Conservation (phyloP, 1,284 basidiomycete genomes). For the Fomitopsis schrenkii region DNA sequence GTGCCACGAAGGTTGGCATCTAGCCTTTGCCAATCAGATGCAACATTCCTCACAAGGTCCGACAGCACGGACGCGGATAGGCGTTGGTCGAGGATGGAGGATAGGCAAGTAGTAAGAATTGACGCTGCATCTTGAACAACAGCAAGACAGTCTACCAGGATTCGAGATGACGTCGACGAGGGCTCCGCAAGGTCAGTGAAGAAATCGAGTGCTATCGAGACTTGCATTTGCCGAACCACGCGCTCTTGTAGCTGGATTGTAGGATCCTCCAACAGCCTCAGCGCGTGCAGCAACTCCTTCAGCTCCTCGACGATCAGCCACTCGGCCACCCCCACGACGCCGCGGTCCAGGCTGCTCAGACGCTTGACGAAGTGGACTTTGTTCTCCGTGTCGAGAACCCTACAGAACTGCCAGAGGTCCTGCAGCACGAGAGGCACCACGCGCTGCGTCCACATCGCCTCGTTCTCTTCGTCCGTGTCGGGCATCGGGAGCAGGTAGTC, state of each 20-base stretch:
- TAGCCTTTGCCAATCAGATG: slow-evolving; percentile 25
- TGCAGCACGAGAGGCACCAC: slow-evolving; percentile 53
- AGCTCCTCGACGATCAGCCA: slow-evolving; percentile 66
- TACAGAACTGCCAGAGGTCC: slow-evolving; percentile 54
- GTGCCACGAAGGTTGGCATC: slow-evolving; percentile 39
- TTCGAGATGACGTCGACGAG: slow-evolving; percentile 29
- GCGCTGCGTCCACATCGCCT: slow-evolving; percentile 44
- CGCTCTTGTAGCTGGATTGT: slow-evolving; percentile 25
- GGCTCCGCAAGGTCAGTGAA: slow-evolving; percentile 33
- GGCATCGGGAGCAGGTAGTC: slow-evolving; percentile 51
- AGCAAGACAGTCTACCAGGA: slow-evolving; percentile 29
- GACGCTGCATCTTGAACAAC: slow-evolving; percentile 17
- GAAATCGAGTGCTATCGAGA: slow-evolving; percentile 39
- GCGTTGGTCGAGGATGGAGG: slow-evolving; percentile 19
- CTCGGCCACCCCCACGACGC: slow-evolving; percentile 57
- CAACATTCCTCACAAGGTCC: slow-evolving; percentile 23
- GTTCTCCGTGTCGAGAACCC: slow-evolving; percentile 49
- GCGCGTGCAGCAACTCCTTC: slow-evolving; percentile 36
- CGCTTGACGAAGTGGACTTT: slow-evolving; percentile 52
- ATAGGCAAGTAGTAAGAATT: slow-evolving; percentile 15
- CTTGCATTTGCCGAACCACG: slow-evolving; percentile 32
- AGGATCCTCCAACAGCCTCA: slow-evolving; percentile 32
- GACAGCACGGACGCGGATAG: slow-evolving; percentile 22
- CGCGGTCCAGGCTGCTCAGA: slow-evolving; percentile 54
- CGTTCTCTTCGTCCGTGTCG: slow-evolving; percentile 26